Evolutionary conservation across 257 asterid species (phyloP), one percentile per base, ranked within the genome.

Genomic region (Agastache rugosa): DNA sequence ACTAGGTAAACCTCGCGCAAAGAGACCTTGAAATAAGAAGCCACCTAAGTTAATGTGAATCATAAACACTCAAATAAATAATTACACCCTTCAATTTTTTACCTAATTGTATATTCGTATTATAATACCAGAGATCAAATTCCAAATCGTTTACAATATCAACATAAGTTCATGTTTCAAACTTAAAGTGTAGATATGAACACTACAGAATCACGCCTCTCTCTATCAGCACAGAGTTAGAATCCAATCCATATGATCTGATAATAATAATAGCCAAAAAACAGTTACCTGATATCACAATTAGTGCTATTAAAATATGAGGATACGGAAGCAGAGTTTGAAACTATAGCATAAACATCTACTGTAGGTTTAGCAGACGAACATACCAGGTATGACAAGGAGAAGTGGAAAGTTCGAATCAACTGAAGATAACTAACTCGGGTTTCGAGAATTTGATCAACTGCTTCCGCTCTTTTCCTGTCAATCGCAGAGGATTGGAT

Each of bases 321-420:
- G 61, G 63, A n/a, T 12, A 22, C 35, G 27, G 45, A 55, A 12
- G 68, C 68, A 11, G 63, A 41, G 44, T 22, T 59, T 29, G 62
- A 67, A 80, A 35, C 23, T 6, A 56, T 19, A 34, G 34, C 31
- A 25, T 20, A 17, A 23, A 62, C 25, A n/a, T 22, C 3, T 11
- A n/a, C 8, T 69, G 23, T 54, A 54, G 78, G 71, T 15, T 64
- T 67, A 29, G 75, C 45, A 48, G 73, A 59, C 16, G 9, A 78
- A 67, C 54, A 45, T 75, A 79, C 83, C 74, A 9, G 73, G 59
- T 45, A 1, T 23, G 41, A 35, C 58, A 23, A 11, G 8, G 73
- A 61, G 69, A 45, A 44, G 1, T 45, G 53, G 62, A 72, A 59
- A 56, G 5, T 34, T n/a, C 48, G 59, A 77, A 63, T 66, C 59